phyloP scores from a whole-genome alignment of 2,329 filamentous ascomycete genomes.

The Cladorrhinum sp. region DNA sequence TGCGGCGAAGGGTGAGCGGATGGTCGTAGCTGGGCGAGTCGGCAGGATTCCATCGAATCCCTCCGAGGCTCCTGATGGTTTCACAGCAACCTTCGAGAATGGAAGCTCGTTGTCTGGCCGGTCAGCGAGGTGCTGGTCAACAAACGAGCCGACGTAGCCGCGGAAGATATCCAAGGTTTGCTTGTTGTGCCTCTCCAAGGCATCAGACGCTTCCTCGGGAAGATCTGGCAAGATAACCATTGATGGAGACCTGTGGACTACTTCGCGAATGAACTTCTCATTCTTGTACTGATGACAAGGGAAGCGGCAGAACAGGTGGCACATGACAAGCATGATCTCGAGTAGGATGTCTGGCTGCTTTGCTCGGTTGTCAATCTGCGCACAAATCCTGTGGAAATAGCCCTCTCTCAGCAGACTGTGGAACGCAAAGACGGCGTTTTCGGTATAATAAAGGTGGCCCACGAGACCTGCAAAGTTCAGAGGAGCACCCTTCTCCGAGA shows the following conservation, averaged over 20 bases:
- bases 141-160: constrained; percentile 66
- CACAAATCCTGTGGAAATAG: constrained; percentile 64
- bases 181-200: constrained; percentile 61
- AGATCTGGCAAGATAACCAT: constrained; percentile 63
- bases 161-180: constrained; percentile 64
- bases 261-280: constrained; percentile 44
- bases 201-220: constrained; percentile 52
- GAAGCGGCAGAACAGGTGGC: constrained; percentile 66
- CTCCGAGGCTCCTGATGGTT: constrained; percentile 26
- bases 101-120: constrained; percentile 55
- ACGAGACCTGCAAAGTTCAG: constrained; percentile 71
- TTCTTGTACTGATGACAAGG: constrained; percentile 45
- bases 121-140: constrained; percentile 57
- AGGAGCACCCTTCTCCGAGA: constrained; percentile 59
- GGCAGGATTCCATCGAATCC: constrained; percentile 22
- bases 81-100: constrained; percentile 51
- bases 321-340: constrained; percentile 65
- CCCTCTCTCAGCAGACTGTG: constrained; percentile 69
- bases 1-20: constrained; percentile 67
- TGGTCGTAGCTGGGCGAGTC: constrained; percentile 39
- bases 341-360: constrained; percentile 49
- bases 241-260: constrained; percentile 57
- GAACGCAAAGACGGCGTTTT: constrained; percentile 73
- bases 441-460: constrained; percentile 71
- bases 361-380: constrained; percentile 43